phyloP scores from a whole-genome alignment of 2,329 filamentous ascomycete species.

The Parascedosporium putredinis region DNA sequence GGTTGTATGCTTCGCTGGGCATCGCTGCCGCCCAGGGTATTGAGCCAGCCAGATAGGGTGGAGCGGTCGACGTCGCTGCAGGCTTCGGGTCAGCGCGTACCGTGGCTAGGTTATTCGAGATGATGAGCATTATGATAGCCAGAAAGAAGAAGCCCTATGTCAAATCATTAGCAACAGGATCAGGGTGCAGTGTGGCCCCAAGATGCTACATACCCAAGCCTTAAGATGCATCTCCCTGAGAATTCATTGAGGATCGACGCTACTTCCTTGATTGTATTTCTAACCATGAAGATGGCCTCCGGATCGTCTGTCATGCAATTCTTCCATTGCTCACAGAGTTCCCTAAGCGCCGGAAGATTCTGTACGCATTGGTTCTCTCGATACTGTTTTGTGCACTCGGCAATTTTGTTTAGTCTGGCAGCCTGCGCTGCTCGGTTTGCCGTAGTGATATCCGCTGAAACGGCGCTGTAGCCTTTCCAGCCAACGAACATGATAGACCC shows the following conservation, averaged over 20 bases:
- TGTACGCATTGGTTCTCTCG: constrained; percentile 62
- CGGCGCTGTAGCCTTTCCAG: constrained; percentile 45
- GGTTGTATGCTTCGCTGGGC: neutral
- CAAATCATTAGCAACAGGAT: neutral
- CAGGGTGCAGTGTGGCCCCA: neutral
- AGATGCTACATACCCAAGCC: constrained; percentile 38
- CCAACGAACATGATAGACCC: constrained; percentile 51
- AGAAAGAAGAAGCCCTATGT: constrained; percentile 40
- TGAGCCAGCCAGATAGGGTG: neutral
- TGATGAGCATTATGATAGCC: constrained; percentile 34
- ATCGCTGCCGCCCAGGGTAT: neutral
- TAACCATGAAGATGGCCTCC: constrained; percentile 64
- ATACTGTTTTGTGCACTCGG: constrained; percentile 63
- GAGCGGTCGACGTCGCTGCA: neutral
- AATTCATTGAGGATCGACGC: constrained; percentile 92
- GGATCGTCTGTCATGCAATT: constrained; percentile 81
- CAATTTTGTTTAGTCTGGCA: constrained; percentile 62
- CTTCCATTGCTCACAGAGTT: constrained; percentile 70
- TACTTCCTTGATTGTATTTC: constrained; percentile 76
- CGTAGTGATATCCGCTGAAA: constrained; percentile 64
- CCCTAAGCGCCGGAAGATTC: constrained; percentile 61
- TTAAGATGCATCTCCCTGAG: constrained; percentile 86
- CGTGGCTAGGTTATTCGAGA: constrained; percentile 35
- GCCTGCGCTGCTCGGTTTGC: constrained; percentile 60
- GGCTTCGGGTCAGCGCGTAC: neutral